Evolutionary conservation across 352 stramenopile species (phyloP).

Genomic region (Thalassiosira sp.): DNA sequence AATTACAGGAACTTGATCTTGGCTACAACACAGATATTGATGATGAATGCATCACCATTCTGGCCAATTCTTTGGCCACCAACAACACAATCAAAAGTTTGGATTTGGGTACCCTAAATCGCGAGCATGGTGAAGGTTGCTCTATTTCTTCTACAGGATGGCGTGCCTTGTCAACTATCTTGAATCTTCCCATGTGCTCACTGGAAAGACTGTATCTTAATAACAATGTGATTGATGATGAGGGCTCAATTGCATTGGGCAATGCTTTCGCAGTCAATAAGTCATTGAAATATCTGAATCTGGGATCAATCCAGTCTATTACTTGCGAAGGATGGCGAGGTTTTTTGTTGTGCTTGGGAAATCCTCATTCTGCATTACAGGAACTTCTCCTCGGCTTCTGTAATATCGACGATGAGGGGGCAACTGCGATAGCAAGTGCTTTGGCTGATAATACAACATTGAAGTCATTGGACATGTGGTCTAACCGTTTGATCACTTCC

Average conservation of each 20-base stretch:
- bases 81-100: neutral
- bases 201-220: neutral
- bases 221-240: neutral
- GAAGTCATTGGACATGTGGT: constrained; percentile 18
- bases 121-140: too few relatives aligned
- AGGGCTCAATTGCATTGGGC: neutral
- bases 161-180: neutral
- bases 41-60: neutral
- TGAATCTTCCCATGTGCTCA: neutral
- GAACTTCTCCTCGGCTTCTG: constrained; percentile 20
- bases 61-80: neutral
- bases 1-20: neutral
- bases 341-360: neutral
- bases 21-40: neutral
- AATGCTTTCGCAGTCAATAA: constrained; percentile 6
- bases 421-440: constrained; percentile 8
- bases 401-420: constrained; percentile 27
- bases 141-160: too few relatives aligned
- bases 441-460: constrained; percentile 21
- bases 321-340: constrained; percentile 1
- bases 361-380: constrained; percentile 9
- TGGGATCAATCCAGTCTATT: neutral
- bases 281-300: constrained; percentile 2
- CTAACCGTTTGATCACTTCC: constrained; percentile 2
- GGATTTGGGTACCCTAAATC: neutral